A percentile compares a stretch with the other conserved stretches of the same genome.
These are phyloP conservation scores for Lentinula detonsa DNA, from an alignment of 768 basidiomycete genomes.

Conservation along the genomic window DNA sequence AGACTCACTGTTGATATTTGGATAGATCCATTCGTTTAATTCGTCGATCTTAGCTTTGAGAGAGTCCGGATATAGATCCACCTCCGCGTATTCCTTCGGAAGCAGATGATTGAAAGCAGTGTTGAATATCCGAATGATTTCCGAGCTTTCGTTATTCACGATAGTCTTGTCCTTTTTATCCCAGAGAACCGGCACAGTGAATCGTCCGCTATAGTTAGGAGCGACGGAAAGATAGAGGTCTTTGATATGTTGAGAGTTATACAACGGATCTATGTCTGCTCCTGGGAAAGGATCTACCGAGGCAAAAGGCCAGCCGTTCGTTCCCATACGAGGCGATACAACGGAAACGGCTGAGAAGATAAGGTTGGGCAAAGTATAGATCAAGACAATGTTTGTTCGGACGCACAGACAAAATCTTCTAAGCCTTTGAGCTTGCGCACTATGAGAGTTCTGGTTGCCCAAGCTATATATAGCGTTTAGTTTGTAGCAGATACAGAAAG, in stretches of 20 bases:
- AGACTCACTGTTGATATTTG: conserved; percentile 72
- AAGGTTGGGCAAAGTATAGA: neutral
- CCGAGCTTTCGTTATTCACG: conserved; percentile 94
- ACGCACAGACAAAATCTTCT: conserved; percentile 74
- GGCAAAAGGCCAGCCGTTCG: conserved; percentile 85
- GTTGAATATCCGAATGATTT: conserved; percentile 95
- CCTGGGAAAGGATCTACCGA: conserved; percentile 60
- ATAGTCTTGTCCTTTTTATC: conserved; percentile 84
- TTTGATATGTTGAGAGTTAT: conserved; percentile 63
- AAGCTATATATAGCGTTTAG: conserved; percentile 42
- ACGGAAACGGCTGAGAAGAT: conserved; percentile 56
- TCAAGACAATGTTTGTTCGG: neutral
- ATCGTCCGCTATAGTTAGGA: conserved; percentile 67
- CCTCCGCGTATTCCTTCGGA: conserved; percentile 52
- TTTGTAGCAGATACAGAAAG: neutral
- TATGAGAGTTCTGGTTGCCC: conserved; percentile 91
- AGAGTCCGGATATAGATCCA: conserved; percentile 76
- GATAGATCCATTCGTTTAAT: conserved; percentile 83
- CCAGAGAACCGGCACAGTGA: conserved; percentile 90
- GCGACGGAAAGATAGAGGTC: conserved; percentile 81
- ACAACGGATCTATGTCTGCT: conserved; percentile 71
- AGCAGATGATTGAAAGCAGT: conserved; percentile 72
- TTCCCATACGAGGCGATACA: conserved; percentile 84
- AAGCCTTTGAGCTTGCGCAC: conserved; percentile 89
- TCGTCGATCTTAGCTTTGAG: conserved; percentile 74